phyloP scores from a whole-genome alignment of 2,329 filamentous ascomycete genomes.

The Periconia macrospinosa region DNA sequence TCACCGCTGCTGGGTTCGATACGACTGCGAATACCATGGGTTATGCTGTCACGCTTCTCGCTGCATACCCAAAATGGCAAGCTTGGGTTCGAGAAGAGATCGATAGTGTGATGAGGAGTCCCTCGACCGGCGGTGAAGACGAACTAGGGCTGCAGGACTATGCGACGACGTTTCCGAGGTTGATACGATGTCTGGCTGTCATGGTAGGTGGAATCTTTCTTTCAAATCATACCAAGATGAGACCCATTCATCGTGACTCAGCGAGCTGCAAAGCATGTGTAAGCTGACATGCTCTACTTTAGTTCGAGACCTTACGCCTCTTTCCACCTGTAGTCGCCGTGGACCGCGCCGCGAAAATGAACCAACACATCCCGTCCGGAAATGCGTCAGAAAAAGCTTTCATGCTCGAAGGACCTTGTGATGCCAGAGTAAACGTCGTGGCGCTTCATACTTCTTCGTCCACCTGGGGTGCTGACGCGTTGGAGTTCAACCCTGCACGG shows the following conservation, averaged over 20 bases:
- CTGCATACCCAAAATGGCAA: constrained; percentile 53
- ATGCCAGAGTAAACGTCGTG: not conserved
- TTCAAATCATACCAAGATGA: not conserved
- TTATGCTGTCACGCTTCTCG: constrained; percentile 53
- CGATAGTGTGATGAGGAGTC: constrained; percentile 31
- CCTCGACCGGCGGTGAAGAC: constrained; percentile 8
- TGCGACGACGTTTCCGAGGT: constrained; percentile 46
- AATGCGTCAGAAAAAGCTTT: not conserved
- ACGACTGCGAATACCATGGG: constrained; percentile 52
- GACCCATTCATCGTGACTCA: not conserved
- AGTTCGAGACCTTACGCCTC: not conserved
- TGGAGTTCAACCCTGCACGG: not conserved
- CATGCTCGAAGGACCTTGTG: not conserved
- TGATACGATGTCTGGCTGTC: constrained; percentile 50
- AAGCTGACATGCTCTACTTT: not conserved
- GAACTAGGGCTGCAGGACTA: constrained; percentile 42
- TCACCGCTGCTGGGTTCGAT: constrained; percentile 33
- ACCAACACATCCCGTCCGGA: not conserved
- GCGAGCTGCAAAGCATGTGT: not conserved
- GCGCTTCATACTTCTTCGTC: not conserved
- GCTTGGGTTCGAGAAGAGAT: constrained; percentile 57
- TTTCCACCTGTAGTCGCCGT: not conserved
- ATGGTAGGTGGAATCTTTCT: constrained; percentile 43
- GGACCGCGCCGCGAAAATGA: not conserved
- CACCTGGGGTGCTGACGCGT: not conserved